Base-by-base conservation (phyloP, 140 eudicot species). In the Flaveria floridana region DNA sequence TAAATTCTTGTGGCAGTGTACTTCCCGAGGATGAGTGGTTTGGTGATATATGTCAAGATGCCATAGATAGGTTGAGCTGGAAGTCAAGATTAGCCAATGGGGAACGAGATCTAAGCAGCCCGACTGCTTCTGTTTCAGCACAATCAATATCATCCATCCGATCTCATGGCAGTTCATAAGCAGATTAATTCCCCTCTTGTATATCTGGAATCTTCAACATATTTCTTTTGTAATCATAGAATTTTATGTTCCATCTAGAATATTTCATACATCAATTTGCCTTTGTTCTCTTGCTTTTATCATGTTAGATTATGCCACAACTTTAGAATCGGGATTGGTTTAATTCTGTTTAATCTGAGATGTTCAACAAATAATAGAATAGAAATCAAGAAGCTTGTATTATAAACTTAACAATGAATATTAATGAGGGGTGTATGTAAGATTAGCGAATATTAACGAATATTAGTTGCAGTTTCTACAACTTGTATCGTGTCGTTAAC, bases 21-120 rank as follows among this genome's bases (percentile, higher is more conserved):
- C 90, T 94, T 65, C 97, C 96, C 0, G 99, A 88, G 79, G 97
- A 94, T 66, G 97, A 87, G 28, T 94, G 96, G 96, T 94, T 94
- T 78, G 84, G 59, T 55, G 95, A 85, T 6, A 61, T 94, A 50
- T 85, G 91, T 70, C 91, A 86, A 79, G 96, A 88, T 6, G 96
- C 99, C 30, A 84, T 88, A 19, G 93, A 93, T 63, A 83, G 85
- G 83, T 79, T 93, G 79, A 90, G 94, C 34, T 96, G 97, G 76
- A 90, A 84, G 62, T 80, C 99, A 34, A 84, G 81, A 84, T 64
- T 71, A 78, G 88, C 78, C 53, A 88, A 90, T 42, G 96, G 96
- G 23, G 97, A 90, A 3, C 83, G 94, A 16, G 99, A 94, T 75
- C 76, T 73, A 6, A 87, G 85, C 82, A 94, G 97, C 84, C 99